Conservation (phyloP, 176 grass and related monocot genomes). For the Poa annua region DNA sequence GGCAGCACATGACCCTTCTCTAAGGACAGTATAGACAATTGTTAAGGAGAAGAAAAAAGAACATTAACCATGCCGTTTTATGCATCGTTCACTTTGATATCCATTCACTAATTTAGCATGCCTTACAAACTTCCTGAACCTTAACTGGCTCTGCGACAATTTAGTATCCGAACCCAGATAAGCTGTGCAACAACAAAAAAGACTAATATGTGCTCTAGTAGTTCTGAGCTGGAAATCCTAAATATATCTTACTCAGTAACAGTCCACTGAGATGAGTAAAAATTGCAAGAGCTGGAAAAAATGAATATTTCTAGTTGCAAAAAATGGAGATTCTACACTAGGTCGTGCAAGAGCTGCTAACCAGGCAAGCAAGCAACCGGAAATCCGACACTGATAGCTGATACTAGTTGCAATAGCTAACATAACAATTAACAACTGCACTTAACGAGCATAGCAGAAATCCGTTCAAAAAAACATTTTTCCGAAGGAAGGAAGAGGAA, state of each 20-base stretch:
- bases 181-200: conserved; percentile 4
- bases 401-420: neutral
- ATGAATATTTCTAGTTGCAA: neutral
- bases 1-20: conserved; percentile 59
- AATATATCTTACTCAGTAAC: neutral
- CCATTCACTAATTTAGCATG: conserved; percentile 26
- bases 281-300: neutral
- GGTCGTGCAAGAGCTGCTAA: neutral
- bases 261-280: neutral
- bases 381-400: conserved; percentile 7
- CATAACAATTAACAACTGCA: neutral
- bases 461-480: neutral
- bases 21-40: conserved; percentile 59
- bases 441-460: neutral
- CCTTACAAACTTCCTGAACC: neutral
- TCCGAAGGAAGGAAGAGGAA: neutral
- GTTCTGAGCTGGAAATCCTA: neutral
- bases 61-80: neutral
- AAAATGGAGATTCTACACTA: neutral
- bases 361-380: conserved; percentile 8
- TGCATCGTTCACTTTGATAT: conserved; percentile 15
- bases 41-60: conserved; percentile 45
- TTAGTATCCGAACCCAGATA: neutral
- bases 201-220: neutral
- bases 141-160: conserved; percentile 1